phyloP scores from a whole-genome alignment of 306 rosid genomes.

The Quercus rubra region DNA sequence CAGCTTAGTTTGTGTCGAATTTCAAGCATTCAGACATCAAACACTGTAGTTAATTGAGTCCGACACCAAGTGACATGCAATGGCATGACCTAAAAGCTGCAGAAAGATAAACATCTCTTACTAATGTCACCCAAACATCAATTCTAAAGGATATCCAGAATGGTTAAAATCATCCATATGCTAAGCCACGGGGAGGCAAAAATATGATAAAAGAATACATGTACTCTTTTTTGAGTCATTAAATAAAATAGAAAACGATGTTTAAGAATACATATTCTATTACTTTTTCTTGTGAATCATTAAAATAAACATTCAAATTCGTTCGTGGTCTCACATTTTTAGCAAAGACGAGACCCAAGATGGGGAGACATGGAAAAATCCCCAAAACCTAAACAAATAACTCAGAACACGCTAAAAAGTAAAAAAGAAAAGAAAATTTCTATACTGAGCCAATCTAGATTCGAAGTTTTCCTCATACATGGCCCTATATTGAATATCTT shows the following conservation, averaged over 20 bases:
- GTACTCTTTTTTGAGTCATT: neutral
- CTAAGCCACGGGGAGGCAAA: too few relatives aligned
- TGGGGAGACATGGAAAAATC: slow-evolving; percentile 28
- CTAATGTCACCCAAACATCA: too few relatives aligned
- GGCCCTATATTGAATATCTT: slow-evolving; percentile 1
- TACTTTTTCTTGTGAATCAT: neutral
- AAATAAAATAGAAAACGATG: neutral
- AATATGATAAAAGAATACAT: too few relatives aligned
- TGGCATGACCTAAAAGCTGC: too few relatives aligned
- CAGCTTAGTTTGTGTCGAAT: too few relatives aligned
- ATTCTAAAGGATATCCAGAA: too few relatives aligned
- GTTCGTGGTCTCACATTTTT: neutral
- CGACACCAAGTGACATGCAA: too few relatives aligned
- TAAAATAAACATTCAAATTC: neutral
- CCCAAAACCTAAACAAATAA: slow-evolving; percentile 8
- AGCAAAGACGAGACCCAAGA: neutral
- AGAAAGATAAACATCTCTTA: too few relatives aligned
- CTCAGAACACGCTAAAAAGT: neutral
- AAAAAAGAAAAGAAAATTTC: neutral
- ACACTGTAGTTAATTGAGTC: too few relatives aligned
- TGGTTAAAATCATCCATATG: too few relatives aligned
- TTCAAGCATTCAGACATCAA: too few relatives aligned
- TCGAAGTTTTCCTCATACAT: neutral
- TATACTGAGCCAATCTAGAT: slow-evolving; percentile 9
- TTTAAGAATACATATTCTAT: neutral